phyloP scores from a whole-genome alignment of 2,329 filamentous ascomycete genomes.

The Pyrenophora seminiperda region DNA sequence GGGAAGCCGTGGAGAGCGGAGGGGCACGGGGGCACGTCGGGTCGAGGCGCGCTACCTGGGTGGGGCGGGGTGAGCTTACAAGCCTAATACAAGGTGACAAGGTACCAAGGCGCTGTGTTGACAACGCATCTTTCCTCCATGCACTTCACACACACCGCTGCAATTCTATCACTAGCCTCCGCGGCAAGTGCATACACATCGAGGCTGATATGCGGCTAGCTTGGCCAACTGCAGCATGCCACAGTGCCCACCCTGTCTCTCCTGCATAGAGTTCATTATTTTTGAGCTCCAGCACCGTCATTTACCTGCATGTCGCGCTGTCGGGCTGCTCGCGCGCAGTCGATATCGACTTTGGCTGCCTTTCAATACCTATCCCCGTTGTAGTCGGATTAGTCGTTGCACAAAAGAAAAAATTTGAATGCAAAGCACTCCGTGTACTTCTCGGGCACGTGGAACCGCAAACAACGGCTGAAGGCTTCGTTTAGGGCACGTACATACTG shows the following conservation, averaged over 20 bases:
- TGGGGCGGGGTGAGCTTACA: too few relatives aligned
- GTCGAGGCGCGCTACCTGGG: slow-evolving; percentile 5
- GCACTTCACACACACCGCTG: slow-evolving; percentile 21
- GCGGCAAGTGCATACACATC: slow-evolving; percentile 20
- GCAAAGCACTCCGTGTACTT: slow-evolving; percentile 18
- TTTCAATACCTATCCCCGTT: slow-evolving; percentile 20
- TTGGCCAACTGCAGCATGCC: slow-evolving; percentile 40
- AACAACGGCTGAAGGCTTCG: slow-evolving; percentile 31
- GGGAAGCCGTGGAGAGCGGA: too few relatives aligned
- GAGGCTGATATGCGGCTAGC: slow-evolving; percentile 32
- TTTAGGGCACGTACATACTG: slow-evolving; percentile 41
- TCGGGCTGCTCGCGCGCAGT: slow-evolving; percentile 17
- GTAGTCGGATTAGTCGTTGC: slow-evolving; percentile 21
- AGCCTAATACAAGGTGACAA: too few relatives aligned
- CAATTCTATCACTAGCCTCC: slow-evolving; percentile 12
- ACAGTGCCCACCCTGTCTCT: slow-evolving; percentile 36
- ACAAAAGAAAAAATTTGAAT: slow-evolving; percentile 19
- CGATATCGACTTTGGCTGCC: slow-evolving; percentile 11
- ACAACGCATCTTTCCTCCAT: slow-evolving; percentile 15
- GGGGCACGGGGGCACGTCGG: background rate
- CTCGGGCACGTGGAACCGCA: slow-evolving; percentile 32
- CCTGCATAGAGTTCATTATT: slow-evolving; percentile 36
- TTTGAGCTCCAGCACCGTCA: slow-evolving; percentile 25
- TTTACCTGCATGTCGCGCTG: slow-evolving; percentile 29
- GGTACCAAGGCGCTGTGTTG: slow-evolving; percentile 1